A percentile compares a stretch with the other conserved stretches of the same genome.
phyloP scores from a whole-genome alignment of 805 yeast species.

The Ogataea philodendri region DNA sequence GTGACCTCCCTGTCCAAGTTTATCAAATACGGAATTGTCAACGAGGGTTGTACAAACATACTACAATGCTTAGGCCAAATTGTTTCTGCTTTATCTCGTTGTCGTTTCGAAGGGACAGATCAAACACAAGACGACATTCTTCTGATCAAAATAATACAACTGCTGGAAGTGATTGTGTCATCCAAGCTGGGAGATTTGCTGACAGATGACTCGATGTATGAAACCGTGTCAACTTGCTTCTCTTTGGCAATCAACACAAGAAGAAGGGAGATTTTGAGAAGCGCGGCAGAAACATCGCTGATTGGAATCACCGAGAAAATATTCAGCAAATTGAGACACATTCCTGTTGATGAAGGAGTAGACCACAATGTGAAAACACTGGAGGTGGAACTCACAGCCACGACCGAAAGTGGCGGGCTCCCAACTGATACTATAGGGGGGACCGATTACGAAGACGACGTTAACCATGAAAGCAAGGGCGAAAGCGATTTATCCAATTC shows the following conservation, averaged over 20 bases:
- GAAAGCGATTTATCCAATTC: constrained; percentile 4
- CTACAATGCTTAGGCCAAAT: constrained; percentile 61
- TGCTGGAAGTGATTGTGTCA: constrained; percentile 64
- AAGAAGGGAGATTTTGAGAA: constrained; percentile 83
- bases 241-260: constrained; percentile 90
- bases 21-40: constrained; percentile 66
- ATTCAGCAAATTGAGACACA: constrained; percentile 55
- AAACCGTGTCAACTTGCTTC: constrained; percentile 86
- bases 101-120: constrained; percentile 94
- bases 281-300: constrained; percentile 85
- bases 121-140: constrained; percentile 91
- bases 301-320: constrained; percentile 64
- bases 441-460: constrained; percentile 23
- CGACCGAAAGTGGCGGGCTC: constrained; percentile 34
- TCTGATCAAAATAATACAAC: constrained; percentile 72
- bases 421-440: constrained; percentile 63
- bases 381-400: constrained; percentile 25
- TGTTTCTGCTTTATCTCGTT: constrained; percentile 78
- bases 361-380: constrained; percentile 33
- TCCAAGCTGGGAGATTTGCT: constrained; percentile 65
- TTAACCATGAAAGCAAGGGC: constrained; percentile 2
- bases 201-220: constrained; percentile 80
- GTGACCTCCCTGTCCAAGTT: constrained; percentile 73
- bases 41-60: constrained; percentile 51
- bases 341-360: constrained; percentile 38